These are phyloP conservation scores for California macrophylla DNA, from an alignment of 441 rosid species.

Conservation along the genomic window DNA sequence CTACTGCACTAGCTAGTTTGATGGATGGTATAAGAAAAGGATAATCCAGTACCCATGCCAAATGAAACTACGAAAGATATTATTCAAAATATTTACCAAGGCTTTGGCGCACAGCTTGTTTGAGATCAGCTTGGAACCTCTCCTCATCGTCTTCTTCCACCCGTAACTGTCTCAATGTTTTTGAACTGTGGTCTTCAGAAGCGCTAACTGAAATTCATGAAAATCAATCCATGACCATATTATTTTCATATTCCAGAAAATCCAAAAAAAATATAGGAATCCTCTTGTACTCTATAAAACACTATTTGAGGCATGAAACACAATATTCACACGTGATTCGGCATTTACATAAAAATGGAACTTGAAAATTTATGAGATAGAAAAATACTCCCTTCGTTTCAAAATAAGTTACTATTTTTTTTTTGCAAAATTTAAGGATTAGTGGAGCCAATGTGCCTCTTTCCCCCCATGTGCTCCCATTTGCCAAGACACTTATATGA, in stretches of 20 bases:
- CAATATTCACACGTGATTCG: neutral
- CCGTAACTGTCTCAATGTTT: constrained; percentile 64
- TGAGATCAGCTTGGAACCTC: constrained; percentile 87
- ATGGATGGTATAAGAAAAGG: neutral
- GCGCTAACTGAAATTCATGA: constrained; percentile 23
- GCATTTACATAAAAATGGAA: neutral
- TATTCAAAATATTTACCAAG: constrained; percentile 45
- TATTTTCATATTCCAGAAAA: constrained; percentile 13
- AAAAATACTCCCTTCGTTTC: too few species aligned
- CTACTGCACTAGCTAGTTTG: neutral
- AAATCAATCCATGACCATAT: constrained; percentile 16
- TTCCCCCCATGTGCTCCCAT: too few species aligned
- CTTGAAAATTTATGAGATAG: neutral
- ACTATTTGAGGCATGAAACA: too few species aligned
- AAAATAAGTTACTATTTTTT: too few species aligned
- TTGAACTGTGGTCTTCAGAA: constrained; percentile 39
- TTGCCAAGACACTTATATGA: too few species aligned
- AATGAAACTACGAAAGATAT: neutral
- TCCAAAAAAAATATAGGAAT: neutral
- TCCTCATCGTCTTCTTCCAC: constrained; percentile 87
- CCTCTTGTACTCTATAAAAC: too few species aligned
- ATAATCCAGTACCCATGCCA: neutral
- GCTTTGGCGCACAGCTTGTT: constrained; percentile 77
- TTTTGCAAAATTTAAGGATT: too few species aligned
- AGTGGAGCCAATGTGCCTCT: too few species aligned